These are phyloP conservation scores for Inga laurina DNA, from an alignment of 306 rosid genomes.

Conservation along the genomic window DNA sequence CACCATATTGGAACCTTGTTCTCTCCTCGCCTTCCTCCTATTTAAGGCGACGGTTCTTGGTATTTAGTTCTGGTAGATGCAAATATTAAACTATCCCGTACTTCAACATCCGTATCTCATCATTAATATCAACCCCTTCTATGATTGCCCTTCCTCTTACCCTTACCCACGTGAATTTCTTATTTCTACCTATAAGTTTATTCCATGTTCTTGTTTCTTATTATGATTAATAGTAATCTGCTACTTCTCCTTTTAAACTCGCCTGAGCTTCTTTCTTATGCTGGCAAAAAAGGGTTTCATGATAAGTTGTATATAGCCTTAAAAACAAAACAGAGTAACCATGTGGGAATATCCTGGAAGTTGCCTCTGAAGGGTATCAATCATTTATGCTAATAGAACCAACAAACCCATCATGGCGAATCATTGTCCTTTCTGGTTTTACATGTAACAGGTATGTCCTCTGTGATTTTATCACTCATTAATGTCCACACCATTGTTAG, in stretches of 20 bases:
- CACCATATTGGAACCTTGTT: not conserved
- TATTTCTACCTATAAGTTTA: not conserved
- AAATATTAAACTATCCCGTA: not conserved
- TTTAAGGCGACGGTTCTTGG: not conserved
- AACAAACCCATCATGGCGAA: slow-evolving; percentile 5
- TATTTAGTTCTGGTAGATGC: not conserved
- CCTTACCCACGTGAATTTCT: not conserved
- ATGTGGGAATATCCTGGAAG: not conserved
- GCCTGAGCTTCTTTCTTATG: not conserved
- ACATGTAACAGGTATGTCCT: slow-evolving; percentile 41
- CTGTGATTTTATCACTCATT: slow-evolving; percentile 26
- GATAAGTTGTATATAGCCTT: not conserved
- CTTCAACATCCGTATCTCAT: not conserved
- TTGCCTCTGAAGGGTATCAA: not conserved
- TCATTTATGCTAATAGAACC: not conserved
- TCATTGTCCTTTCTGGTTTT: slow-evolving; percentile 43
- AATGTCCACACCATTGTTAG: slow-evolving; percentile 28
- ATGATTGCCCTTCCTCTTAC: not conserved
- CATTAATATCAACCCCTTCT: not conserved
- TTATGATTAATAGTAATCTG: not conserved
- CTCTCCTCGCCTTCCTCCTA: not conserved
- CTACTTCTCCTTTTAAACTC: not conserved
- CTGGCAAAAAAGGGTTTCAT: not conserved
- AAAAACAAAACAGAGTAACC: not conserved
- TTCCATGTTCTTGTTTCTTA: not conserved